Conservation (phyloP, 352 stramenopile genomes). For the Halophytophthora polymorphica region DNA sequence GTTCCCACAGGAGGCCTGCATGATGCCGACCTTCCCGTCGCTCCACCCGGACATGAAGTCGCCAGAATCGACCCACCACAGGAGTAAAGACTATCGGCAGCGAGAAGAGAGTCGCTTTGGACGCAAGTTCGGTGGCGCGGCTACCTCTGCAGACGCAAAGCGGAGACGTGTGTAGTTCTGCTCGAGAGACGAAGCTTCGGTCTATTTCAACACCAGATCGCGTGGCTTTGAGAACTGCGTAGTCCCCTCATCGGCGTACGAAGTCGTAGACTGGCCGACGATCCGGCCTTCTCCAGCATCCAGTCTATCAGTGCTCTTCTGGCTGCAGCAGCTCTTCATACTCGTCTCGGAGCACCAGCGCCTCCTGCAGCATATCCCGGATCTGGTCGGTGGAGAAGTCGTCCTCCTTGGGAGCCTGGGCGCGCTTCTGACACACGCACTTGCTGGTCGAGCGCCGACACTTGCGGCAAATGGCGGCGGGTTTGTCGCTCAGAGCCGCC, state of each 20-base stretch:
- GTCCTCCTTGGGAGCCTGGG: constrained; percentile 15
- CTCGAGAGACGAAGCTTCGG: no score
- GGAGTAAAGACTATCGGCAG: background rate
- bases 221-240: no score
- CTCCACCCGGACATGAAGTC: constrained; percentile 42
- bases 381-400: constrained; percentile 57
- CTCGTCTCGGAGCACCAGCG: constrained; percentile 60
- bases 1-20: constrained; percentile 49
- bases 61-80: background rate
- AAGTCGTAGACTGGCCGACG: no score
- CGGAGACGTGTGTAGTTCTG: background rate
- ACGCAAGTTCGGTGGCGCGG: background rate
- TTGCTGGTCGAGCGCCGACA: constrained; percentile 60
- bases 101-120: constrained; percentile 3
- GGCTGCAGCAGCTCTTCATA: constrained; percentile 70
- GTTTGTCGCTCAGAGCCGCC: constrained; percentile 1
- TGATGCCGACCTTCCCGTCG: constrained; percentile 70
- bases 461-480: constrained; percentile 57
- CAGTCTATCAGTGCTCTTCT: constrained; percentile 3
- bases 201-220: no score
- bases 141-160: background rate
- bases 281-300: no score
- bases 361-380: constrained; percentile 67
- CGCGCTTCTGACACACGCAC: constrained; percentile 48
- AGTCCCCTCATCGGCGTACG: no score